phyloP scores from a whole-genome alignment of 768 basidiomycete species.

The Sarcodon sp. region DNA sequence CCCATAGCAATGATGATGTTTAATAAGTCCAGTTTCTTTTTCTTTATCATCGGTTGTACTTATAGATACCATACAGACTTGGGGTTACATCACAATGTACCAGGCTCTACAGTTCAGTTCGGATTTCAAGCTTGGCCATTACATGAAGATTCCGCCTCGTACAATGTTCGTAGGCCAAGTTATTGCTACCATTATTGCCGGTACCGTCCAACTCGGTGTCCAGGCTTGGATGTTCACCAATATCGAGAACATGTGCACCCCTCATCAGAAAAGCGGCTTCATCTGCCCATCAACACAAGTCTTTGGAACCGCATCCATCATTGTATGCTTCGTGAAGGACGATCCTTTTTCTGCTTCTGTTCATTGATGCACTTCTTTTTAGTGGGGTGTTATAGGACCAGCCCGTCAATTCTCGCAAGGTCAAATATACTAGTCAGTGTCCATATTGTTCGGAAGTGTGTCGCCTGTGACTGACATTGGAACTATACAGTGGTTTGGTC shows the following conservation, averaged over 20 bases:
- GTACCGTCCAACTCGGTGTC: conserved; percentile 64
- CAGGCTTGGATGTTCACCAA: conserved; percentile 71
- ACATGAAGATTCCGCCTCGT: conserved; percentile 64
- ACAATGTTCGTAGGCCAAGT: conserved; percentile 65
- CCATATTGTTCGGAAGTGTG: background rate
- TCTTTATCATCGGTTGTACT: background rate
- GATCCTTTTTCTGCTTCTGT: too few relatives aligned
- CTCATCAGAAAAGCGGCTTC: conserved; percentile 45
- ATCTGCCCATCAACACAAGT: conserved; percentile 60
- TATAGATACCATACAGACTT: conserved; percentile 29
- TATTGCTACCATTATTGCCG: conserved; percentile 51
- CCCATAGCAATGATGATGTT: conserved; percentile 81
- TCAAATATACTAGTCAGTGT: conserved; percentile 38
- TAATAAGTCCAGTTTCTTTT: conserved; percentile 15
- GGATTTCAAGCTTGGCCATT: conserved; percentile 68
- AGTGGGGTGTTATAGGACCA: conserved; percentile 65
- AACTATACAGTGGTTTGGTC: conserved; percentile 23
- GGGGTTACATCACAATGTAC: conserved; percentile 60
- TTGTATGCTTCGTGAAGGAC: conserved; percentile 12
- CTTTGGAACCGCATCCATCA: conserved; percentile 69
- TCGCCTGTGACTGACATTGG: conserved; percentile 1
- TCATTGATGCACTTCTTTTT: too few relatives aligned
- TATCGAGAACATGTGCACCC: conserved; percentile 45
- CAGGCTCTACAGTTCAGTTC: conserved; percentile 59
- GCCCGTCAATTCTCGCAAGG: conserved; percentile 55